These are phyloP conservation scores for Penicillium sp. DNA, from an alignment of 2,329 filamentous ascomycete genomes.

Conservation along the genomic window DNA sequence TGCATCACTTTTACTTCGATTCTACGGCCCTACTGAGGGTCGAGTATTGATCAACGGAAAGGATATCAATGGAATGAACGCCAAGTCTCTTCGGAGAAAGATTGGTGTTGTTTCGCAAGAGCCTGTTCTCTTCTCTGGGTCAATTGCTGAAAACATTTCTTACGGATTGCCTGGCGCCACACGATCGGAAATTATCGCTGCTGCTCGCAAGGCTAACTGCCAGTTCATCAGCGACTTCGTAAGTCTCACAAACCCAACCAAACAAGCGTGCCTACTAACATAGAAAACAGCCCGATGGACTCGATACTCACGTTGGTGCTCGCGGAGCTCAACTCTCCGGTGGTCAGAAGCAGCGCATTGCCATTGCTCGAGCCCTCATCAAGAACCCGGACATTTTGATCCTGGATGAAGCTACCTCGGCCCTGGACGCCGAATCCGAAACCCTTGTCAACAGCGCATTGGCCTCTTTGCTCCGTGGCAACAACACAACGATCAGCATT, in stretches of 20 bases:
- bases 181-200: conserved; percentile 77
- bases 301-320: conserved; percentile 91
- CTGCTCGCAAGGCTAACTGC: conserved; percentile 91
- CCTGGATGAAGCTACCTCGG: conserved; percentile 93
- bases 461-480: conserved; percentile 74
- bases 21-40: conserved; percentile 81
- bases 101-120: conserved; percentile 97
- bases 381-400: conserved; percentile 97
- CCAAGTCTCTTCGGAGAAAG: conserved; percentile 85
- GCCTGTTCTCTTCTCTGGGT: conserved; percentile 83
- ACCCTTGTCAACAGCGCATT: conserved; percentile 94
- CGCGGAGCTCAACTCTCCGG: conserved; percentile 92
- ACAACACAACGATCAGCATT: conserved; percentile 96
- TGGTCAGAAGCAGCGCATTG: conserved; percentile 96
- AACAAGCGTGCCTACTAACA: conserved; percentile 13
- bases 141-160: conserved; percentile 80
- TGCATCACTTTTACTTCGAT: conserved; percentile 83
- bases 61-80: conserved; percentile 84
- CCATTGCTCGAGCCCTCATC: conserved; percentile 89
- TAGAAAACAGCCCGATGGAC: conserved; percentile 69
- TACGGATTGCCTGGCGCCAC: conserved; percentile 84
- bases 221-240: conserved; percentile 93
- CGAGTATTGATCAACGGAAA: conserved; percentile 79
- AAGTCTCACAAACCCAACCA: conserved; percentile 36
- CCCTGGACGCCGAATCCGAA: conserved; percentile 93